Evolutionary conservation across 140 eudicot genomes (phyloP), one percentile per base, ranked within the genome.

Genomic region (Anethum foeniculum): DNA sequence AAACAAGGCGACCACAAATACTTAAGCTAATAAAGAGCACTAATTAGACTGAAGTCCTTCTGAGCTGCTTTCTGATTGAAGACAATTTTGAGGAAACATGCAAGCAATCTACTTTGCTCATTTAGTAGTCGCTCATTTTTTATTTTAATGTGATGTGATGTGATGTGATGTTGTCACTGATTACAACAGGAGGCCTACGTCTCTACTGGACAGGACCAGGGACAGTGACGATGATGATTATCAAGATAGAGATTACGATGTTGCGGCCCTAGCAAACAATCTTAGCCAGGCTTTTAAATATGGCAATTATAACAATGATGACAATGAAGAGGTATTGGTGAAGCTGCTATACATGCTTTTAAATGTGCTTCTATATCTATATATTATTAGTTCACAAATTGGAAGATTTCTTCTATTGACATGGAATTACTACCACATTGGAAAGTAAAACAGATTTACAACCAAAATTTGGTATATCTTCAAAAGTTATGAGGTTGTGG

Each of bases 161-260:
- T 74, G 64, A 41, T 75, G 58, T 68, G n/a, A 77, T 67, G 73
- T 15, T 80, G 80, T 77, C 39, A 32, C 78, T 68, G 81, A 52
- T 49, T 82, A 48, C 77, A 77, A 83, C 85, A 95, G 99, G 97
- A 89, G 99, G 76, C 99, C 99, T 30, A 92, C 96, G n/a, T 77
- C 99, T 71, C 85, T 92, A 44, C 99, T 89, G 56, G 99, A 95
- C 48, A 91, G 97, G 80, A 89, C 86, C 72, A 86, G 99, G 86
- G 99, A 95, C 67, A 95, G 99, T 72, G 99, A 95, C 81, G 99
- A 94, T 62, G 98, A 95, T 83, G 99, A 95, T 83, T 95, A 90
- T 85, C 99, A 92, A 84, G 97, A 95, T 78, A 84, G 97, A 78
- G 99, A 95, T 81, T 95, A 88, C 73, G 99, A 95, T 64, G 98